phyloP scores from a whole-genome alignment of 306 rosid species.

The Hippophae rhamnoides region DNA sequence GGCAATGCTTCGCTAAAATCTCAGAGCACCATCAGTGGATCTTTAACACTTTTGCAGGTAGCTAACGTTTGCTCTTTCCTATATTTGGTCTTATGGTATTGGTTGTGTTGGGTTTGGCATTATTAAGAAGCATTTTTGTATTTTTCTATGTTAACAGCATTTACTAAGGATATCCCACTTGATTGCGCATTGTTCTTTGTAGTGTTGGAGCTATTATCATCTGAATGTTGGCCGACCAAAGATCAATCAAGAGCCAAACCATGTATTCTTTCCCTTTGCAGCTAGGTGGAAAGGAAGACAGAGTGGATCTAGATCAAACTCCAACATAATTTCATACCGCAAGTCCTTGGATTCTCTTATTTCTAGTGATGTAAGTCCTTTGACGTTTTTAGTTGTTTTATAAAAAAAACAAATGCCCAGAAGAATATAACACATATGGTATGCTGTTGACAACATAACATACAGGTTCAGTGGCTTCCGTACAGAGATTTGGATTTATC shows the following conservation, averaged over 20 bases:
- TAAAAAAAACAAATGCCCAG: background rate
- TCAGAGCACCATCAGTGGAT: conserved; percentile 82
- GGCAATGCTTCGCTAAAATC: conserved; percentile 83
- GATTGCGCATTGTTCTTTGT: background rate
- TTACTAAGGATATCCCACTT: conserved; percentile 10
- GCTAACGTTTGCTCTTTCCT: conserved; percentile 1
- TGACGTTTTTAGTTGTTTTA: background rate
- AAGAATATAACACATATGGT: conserved; percentile 7
- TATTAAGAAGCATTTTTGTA: background rate
- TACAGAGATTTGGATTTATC: conserved; percentile 52
- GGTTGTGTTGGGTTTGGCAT: conserved; percentile 1
- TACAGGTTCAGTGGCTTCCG: conserved; percentile 71
- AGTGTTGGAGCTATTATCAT: conserved; percentile 87
- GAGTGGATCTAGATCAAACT: conserved; percentile 54
- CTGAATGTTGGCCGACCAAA: conserved; percentile 70
- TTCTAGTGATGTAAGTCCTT: conserved; percentile 50
- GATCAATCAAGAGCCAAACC: conserved; percentile 51
- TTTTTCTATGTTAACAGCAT: conserved; percentile 7
- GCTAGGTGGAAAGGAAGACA: conserved; percentile 78
- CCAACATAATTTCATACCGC: conserved; percentile 58
- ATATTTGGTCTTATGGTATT: background rate
- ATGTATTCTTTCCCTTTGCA: conserved; percentile 50
- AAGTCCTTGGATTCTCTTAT: conserved; percentile 76
- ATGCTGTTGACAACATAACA: conserved; percentile 8
- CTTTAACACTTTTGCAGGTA: conserved; percentile 79